Evolutionary conservation across 495 filamentous ascomycete species (phyloP).

Genomic region (Aspergillus baeticus): DNA sequence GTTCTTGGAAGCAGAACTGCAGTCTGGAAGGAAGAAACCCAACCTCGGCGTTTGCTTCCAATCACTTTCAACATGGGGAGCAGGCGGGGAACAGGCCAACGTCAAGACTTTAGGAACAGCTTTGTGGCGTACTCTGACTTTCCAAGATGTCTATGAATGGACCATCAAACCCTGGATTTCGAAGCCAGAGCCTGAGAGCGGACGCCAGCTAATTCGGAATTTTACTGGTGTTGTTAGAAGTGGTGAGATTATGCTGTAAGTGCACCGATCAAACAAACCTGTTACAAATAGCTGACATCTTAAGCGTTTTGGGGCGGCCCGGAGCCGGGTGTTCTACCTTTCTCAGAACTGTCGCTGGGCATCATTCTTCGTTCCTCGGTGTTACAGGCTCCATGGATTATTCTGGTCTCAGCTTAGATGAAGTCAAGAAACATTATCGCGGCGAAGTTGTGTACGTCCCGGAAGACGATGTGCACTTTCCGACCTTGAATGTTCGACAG

Average conservation of each 20-base stretch:
- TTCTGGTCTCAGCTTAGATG: conserved; percentile 62
- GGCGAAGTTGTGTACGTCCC: conserved; percentile 81
- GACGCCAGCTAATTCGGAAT: conserved; percentile 42
- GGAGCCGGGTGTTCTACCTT: conserved; percentile 89
- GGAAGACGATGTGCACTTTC: conserved; percentile 80
- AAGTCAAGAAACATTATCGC: conserved; percentile 64
- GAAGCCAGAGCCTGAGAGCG: conserved; percentile 28
- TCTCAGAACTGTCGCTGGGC: conserved; percentile 78
- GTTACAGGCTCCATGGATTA: conserved; percentile 80
- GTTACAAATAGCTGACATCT: background rate
- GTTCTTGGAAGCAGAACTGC: conserved; percentile 35
- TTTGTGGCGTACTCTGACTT: conserved; percentile 36
- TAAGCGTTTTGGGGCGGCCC: conserved; percentile 72
- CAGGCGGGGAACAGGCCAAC: conserved; percentile 28
- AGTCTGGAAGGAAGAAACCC: conserved; percentile 31
- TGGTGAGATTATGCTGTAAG: conserved; percentile 71
- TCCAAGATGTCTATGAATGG: conserved; percentile 40
- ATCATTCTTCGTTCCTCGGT: conserved; percentile 72
- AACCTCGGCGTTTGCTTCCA: conserved; percentile 39
- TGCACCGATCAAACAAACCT: conserved; percentile 2
- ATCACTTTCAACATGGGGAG: conserved; percentile 38
- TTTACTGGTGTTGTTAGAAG: conserved; percentile 68
- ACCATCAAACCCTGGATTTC: conserved; percentile 36
- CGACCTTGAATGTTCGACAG: conserved; percentile 79
- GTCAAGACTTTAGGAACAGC: conserved; percentile 36